Evolutionary conservation across 1,139 yeast species (phyloP), one percentile per base, ranked within the genome.

Genomic region (Protomyces inundatus): DNA sequence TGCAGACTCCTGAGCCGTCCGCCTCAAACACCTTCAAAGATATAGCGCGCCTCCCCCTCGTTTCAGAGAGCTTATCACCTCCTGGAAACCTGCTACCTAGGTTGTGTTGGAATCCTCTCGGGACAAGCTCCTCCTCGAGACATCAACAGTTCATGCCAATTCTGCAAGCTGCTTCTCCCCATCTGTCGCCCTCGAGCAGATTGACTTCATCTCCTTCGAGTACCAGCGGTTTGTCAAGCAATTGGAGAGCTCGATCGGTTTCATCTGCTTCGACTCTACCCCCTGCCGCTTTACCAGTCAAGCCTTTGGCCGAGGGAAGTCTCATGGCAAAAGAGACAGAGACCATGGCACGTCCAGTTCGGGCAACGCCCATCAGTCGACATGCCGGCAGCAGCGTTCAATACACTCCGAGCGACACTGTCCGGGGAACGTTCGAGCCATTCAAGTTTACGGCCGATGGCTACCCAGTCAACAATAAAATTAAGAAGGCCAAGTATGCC

Each of bases 401-500:
- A 42, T 42, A 42, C 23, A 14, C 54, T 10, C 14, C 37, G 36
- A 30, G n/a, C 9, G 37, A 33, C 4, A 30, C 23, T 6, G 16
- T 3, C 12, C 37, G 32, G 7, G 48, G 48, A 14, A 23, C 33
- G 10, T 42, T n/a, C 16, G 48, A 42, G n/a, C 64, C 64, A 23
- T 36, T 40, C 51, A 60, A 48, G 16, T 34, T 46, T 3, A 54
- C 64, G 7, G 59, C 64, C 3, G 58, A 60, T 23, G 59, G 58
- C 32, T 54, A 14, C 45, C 58, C 58, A 30, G 64, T 55, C 48
- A 54, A 60, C 54, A 54, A 60, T 50, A 60, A 61, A 52, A 46
- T 61, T 61, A 55, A 51, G 23, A 61, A 55, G 61, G 64, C 64
- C 30, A 61, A 61, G 46, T 87, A 87, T 72, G 87, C 90, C 66